A percentile compares a stretch with the other conserved stretches of the same genome.
Conservation (phyloP, 305 asterid genomes). For the Fraxinus albicans region DNA sequence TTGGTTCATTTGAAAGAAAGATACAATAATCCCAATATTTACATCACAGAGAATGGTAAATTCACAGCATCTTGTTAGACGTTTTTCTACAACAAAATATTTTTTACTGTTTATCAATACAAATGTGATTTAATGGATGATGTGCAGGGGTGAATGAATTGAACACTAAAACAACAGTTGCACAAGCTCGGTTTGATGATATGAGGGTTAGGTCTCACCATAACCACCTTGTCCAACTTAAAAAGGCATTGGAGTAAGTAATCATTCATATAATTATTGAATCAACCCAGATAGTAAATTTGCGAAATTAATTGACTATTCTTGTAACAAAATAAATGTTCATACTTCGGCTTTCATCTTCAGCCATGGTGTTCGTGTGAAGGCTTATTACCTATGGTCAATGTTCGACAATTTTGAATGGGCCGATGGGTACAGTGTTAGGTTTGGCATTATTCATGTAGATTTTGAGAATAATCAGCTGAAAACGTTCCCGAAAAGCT, state of each 20-base stretch:
- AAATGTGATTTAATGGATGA: background rate
- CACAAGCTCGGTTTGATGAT: background rate
- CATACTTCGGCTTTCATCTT: background rate
- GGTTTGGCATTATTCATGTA: constrained; percentile 25
- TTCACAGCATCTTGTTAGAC: background rate
- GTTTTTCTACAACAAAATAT: background rate
- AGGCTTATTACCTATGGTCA: constrained; percentile 36
- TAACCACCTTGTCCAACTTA: background rate
- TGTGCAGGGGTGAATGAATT: background rate
- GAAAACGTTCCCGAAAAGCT: constrained; percentile 7
- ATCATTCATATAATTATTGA: background rate
- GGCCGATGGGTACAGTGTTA: constrained; percentile 26
- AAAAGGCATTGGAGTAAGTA: background rate
- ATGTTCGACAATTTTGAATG: constrained; percentile 32
- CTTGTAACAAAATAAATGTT: background rate
- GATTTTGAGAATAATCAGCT: constrained; percentile 28
- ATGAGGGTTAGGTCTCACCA: background rate
- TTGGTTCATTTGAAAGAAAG: background rate
- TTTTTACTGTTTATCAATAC: no score
- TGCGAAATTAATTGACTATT: background rate
- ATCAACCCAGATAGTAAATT: background rate
- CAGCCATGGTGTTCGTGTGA: constrained; percentile 32
- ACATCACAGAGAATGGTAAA: background rate
- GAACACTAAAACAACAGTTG: background rate
- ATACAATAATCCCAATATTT: no score